These are phyloP conservation scores for Dioscorea zingiberensis DNA, from an alignment of 106 monocot species.

Conservation along the genomic window DNA sequence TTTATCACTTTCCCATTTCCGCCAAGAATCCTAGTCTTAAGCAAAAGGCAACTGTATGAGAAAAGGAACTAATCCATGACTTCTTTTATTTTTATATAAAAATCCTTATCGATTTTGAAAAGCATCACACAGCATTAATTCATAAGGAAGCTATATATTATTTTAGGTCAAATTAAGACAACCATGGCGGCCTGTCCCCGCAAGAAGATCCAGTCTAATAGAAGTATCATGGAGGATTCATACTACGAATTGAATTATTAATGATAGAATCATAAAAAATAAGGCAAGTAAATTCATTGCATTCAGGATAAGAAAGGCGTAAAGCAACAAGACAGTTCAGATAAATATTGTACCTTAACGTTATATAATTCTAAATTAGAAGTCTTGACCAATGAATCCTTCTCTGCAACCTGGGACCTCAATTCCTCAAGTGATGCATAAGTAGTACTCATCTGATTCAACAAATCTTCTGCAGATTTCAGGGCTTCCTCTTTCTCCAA, in stretches of 20 bases:
- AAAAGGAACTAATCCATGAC: neutral
- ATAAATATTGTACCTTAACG: slow-evolving; percentile 52
- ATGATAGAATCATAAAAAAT: neutral
- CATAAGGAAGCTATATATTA: no score
- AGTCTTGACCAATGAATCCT: slow-evolving; percentile 70
- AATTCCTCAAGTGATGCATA: slow-evolving; percentile 40
- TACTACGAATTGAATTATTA: no score
- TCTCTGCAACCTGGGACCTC: slow-evolving; percentile 44
- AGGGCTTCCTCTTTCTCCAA: slow-evolving; percentile 72
- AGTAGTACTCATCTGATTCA: slow-evolving; percentile 41
- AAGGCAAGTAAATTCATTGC: no score
- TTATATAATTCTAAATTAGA: slow-evolving; percentile 53
- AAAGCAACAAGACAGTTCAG: neutral
- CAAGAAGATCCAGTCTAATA: no score
- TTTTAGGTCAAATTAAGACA: no score
- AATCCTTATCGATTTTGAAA: no score
- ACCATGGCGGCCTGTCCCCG: no score
- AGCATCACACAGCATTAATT: neutral
- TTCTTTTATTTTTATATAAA: no score
- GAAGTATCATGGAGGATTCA: no score
- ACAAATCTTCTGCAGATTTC: slow-evolving; percentile 51
- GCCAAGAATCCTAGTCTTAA: no score
- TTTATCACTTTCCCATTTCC: neutral
- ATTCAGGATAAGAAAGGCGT: no score
- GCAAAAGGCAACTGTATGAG: neutral